phyloP scores from a whole-genome alignment of 495 filamentous ascomycete species.

The Chaetomium tenue region DNA sequence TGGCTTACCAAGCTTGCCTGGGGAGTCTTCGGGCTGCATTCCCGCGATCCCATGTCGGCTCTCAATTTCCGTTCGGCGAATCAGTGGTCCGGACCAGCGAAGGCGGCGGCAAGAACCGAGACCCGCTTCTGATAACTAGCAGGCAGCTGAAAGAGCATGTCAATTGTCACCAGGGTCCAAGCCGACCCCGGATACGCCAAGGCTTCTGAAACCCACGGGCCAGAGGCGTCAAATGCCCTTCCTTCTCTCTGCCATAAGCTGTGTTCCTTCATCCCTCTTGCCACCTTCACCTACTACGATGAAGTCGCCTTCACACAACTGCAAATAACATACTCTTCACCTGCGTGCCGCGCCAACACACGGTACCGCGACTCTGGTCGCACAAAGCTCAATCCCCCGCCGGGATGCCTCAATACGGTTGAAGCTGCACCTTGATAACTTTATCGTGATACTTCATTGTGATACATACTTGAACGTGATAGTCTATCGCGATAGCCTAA shows the following conservation, averaged over 20 bases:
- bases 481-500: neutral
- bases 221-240: neutral
- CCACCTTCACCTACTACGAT: conserved; percentile 2
- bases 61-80: neutral
- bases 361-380: conserved; percentile 3
- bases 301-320: neutral
- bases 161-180: conserved; percentile 10
- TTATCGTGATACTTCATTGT: neutral
- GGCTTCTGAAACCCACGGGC: conserved; percentile 10
- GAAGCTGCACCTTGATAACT: neutral
- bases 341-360: neutral
- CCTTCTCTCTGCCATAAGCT: neutral
- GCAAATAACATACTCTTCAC: neutral
- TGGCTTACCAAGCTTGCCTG: neutral
- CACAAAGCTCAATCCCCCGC: neutral
- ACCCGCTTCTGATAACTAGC: conserved; percentile 6
- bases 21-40: neutral
- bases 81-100: neutral
- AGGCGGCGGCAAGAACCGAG: conserved; percentile 11
- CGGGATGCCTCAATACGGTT: conserved; percentile 23
- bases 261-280: neutral
- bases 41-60: neutral
- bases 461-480: neutral
- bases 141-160: conserved; percentile 1
- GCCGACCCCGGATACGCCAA: conserved; percentile 14